Base-by-base conservation (phyloP, 108 stramenopile species). In the Asterionellopsis glacialis region DNA sequence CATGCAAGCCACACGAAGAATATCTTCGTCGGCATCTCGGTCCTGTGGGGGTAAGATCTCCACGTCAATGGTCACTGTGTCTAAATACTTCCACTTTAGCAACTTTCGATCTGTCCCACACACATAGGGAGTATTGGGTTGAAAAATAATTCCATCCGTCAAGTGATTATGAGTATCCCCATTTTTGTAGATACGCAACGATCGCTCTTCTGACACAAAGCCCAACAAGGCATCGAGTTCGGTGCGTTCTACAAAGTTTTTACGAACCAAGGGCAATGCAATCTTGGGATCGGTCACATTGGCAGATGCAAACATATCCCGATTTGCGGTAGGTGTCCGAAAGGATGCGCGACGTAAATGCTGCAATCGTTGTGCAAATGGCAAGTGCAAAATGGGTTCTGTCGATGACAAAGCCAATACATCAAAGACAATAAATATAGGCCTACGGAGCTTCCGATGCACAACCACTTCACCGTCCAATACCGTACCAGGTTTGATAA, bases 391-490 rank as follows among this genome's bases (percentile, higher is more conserved):
- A 45, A 94, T 65, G 12, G 91, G 83, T 24, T 72, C 75, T 15
- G 75, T 68, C 19, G 81, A 69, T 5, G 80, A 84, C 41, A 84
- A 75, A 7, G 84, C 70, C 63, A 97, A 64, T 12, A 97, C 87
- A 73, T 97, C 96, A 74, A 97, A 97, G 9, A 95, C 92, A 58
- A 97, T 90, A 60, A 96, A 97, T 39, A 95, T 78, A 7, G 94
- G 93, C 52, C 89, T 66, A 27, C 77, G 81, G 19, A 70, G 64
- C 33, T 77, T 82, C 0, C 92, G 77, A 72, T 95, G 88, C 69
- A 94, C 89, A 44, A 96, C 95, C n/a, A 98, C 93, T 77, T 98
- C 97, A 33, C 97, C 97, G 68, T 98, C 97, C 2, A 98, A 76
- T 9, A 98, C 82, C 7, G 93, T 91, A 25, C 97, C 97, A 11